Percentiles rank a stretch among this genome's conserved stretches.
These are phyloP conservation scores for Colletotrichum sp. DNA, from an alignment of 2,329 filamentous ascomycete species.

Conservation along the genomic window DNA sequence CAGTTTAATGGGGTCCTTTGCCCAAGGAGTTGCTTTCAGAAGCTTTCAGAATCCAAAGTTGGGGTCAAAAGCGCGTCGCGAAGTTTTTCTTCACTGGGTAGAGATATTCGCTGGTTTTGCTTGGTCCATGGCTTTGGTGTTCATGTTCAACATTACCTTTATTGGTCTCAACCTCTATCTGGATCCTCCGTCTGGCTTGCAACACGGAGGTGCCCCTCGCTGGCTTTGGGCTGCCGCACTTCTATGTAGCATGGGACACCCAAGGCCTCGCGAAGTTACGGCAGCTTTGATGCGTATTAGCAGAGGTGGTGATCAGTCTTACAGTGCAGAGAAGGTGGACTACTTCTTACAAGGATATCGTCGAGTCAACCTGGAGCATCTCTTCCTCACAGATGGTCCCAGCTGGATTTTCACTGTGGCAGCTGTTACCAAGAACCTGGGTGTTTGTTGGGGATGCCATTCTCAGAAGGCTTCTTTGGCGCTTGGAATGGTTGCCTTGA, in stretches of 20 bases:
- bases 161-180: background rate
- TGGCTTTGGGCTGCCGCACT: background rate
- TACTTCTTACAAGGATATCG: background rate
- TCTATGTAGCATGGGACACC: background rate
- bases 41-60: background rate
- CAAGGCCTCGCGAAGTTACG: background rate
- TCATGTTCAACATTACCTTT: background rate
- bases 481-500: background rate
- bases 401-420: background rate
- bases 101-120: background rate
- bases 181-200: background rate
- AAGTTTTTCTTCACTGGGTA: background rate
- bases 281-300: background rate
- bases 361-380: background rate
- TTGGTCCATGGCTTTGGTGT: background rate
- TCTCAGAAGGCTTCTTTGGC: background rate
- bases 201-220: background rate
- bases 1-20: background rate
- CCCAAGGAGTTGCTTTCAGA: background rate
- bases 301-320: background rate
- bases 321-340: background rate
- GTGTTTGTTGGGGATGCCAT: background rate
- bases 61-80: background rate
- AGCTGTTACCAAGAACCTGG: background rate
- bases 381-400: background rate